phyloP scores from a whole-genome alignment of 1,139 yeast genomes.

The Pichia sp. region DNA sequence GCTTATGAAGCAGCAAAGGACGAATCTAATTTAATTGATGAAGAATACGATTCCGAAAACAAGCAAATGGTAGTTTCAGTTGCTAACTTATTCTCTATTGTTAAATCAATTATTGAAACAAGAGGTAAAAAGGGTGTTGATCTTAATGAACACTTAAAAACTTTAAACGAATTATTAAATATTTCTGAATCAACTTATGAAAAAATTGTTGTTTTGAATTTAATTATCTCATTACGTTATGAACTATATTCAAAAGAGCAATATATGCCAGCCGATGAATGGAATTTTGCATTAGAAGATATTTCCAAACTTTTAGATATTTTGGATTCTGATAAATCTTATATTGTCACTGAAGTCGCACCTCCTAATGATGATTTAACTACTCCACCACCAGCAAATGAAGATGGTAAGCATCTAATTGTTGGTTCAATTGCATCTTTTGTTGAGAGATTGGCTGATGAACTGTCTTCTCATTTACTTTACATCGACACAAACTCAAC shows the following conservation, averaged over 20 bases:
- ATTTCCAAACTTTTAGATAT: slow-evolving; percentile 56
- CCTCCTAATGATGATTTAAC: slow-evolving; percentile 74
- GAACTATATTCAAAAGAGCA: slow-evolving; percentile 66
- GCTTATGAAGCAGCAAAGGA: slow-evolving; percentile 45
- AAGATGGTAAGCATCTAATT: slow-evolving; percentile 61
- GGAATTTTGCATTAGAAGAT: slow-evolving; percentile 68
- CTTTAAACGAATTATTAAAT: slow-evolving; percentile 57
- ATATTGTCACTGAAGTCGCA: slow-evolving; percentile 76
- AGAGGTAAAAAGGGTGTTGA: slow-evolving; percentile 96
- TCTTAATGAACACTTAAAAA: slow-evolving; percentile 66
- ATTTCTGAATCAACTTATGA: slow-evolving; percentile 62
- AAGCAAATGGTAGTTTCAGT: slow-evolving; percentile 32
- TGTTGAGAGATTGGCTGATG: slow-evolving; percentile 93
- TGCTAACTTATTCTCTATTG: slow-evolving; percentile 54
- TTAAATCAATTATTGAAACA: slow-evolving; percentile 72
- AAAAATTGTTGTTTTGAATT: slow-evolving; percentile 67
- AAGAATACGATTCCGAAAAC: slow-evolving; percentile 22
- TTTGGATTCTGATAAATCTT: slow-evolving; percentile 58
- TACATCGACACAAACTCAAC: slow-evolving; percentile 91
- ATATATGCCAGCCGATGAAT: slow-evolving; percentile 73
- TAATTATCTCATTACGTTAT: slow-evolving; percentile 82
- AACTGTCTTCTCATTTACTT: slow-evolving; percentile 80
- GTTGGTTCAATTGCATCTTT: slow-evolving; percentile 81
- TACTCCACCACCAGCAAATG: slow-evolving; percentile 62
- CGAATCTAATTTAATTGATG: slow-evolving; percentile 23